A percentile compares a stretch with the other conserved stretches of the same genome.
phyloP scores from a whole-genome alignment of 306 rosid genomes.

The Quercus gilva region DNA sequence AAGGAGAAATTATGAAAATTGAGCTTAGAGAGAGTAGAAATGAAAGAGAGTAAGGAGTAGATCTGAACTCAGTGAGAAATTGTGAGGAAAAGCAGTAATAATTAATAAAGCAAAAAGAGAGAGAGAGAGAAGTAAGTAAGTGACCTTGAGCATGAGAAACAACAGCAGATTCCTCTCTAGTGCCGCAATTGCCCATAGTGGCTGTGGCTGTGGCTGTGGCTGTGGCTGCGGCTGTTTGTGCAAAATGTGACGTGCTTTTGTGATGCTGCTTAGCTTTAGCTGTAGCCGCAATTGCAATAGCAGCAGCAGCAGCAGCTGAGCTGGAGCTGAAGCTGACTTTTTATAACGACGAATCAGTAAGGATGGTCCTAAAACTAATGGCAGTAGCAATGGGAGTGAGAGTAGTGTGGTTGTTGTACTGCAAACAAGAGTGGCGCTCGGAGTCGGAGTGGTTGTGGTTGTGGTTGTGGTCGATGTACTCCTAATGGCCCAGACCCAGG shows the following conservation, averaged over 20 bases:
- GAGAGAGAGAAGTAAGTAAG: too few species aligned
- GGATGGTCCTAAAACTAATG: neutral
- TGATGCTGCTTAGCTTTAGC: neutral
- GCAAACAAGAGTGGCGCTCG: neutral
- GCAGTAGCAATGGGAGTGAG: constrained; percentile 17
- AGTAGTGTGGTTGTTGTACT: neutral
- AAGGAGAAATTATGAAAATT: neutral
- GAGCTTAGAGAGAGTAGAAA: neutral
- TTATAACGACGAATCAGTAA: too few species aligned
- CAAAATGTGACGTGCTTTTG: constrained; percentile 10
- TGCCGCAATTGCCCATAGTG: constrained; percentile 93
- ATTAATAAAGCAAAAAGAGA: neutral
- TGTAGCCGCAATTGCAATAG: constrained; percentile 5
- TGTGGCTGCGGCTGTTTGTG: neutral
- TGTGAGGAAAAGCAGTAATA: neutral
- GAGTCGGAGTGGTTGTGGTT: neutral
- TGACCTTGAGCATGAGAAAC: constrained; percentile 93
- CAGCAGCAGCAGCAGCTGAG: neutral
- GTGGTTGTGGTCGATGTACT: neutral
- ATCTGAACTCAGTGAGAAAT: constrained; percentile 37
- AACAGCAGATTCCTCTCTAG: constrained; percentile 95
- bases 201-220: too few species aligned
- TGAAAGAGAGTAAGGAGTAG: constrained; percentile 26
- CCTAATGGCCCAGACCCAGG: constrained; percentile 37
- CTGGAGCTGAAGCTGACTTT: too few species aligned